Conservation (phyloP, 2,329 filamentous ascomycete species). For the Albophoma yamanashiensis region DNA sequence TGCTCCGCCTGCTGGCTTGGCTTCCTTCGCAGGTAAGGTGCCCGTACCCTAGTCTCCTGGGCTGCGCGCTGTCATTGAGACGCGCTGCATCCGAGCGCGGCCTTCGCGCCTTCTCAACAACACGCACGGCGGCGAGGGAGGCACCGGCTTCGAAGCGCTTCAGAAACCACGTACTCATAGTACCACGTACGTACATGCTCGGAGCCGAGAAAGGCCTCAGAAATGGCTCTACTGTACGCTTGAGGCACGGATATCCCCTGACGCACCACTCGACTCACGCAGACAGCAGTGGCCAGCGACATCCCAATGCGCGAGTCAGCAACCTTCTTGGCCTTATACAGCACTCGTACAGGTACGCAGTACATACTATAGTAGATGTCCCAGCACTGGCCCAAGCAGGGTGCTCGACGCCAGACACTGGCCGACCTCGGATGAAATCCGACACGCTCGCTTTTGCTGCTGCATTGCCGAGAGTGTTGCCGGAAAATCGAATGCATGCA, state of each 20-base stretch:
- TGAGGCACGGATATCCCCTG: not conserved
- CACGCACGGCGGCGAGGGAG: not conserved
- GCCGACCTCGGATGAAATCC: conserved; percentile 7
- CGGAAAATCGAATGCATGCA: not conserved
- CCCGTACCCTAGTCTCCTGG: not conserved
- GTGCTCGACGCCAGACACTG: not conserved
- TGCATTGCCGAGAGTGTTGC: conserved; percentile 5
- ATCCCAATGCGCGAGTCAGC: not conserved
- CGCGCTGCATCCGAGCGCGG: not conserved
- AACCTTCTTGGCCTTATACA: not conserved
- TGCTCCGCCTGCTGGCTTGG: not conserved
- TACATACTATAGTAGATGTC: no score
- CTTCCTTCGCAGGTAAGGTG: not conserved
- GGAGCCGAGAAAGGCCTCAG: not conserved
- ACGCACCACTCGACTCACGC: not conserved
- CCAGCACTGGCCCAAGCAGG: not conserved
- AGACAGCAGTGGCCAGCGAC: not conserved
- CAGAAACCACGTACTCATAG: not conserved
- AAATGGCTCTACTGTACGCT: not conserved
- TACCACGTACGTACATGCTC: no score
- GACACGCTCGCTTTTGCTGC: not conserved
- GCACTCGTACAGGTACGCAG: no score
- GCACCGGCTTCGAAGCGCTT: not conserved
- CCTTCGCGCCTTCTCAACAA: not conserved
- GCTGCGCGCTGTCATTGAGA: not conserved